Evolutionary conservation across 768 basidiomycete genomes (phyloP), one percentile per base, ranked within the genome.

Genomic region (Lyophyllum shimeji): DNA sequence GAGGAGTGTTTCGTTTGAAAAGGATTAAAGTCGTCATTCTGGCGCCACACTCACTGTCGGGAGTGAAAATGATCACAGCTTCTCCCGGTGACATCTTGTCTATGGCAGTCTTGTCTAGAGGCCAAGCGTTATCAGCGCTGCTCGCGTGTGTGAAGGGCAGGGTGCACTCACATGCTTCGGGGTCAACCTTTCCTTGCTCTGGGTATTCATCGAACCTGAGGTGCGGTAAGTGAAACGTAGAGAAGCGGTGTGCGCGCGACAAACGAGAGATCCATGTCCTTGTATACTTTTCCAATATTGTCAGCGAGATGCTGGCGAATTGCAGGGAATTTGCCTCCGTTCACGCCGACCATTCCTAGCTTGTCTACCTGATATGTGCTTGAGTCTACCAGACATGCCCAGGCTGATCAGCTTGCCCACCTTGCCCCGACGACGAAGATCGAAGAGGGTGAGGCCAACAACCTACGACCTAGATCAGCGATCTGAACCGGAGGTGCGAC

Each of bases 51-150:
- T 66, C 60, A 87, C 90, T 87, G 67, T 95, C 94, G 3, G 94
- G 95, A 2, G 94, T 96, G 71, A 96, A 96, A 59, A 96, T 86
- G 63, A 95, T 88, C 47, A 92, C 86, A n/a, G 93, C 93, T 60
- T 93, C 89, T 21, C 94, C 93, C 8, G 89, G 80, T 11, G 82
- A 80, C 65, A 95, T 75, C 52, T 81, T 77, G 70, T 90, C 83
- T 52, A 96, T 93, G 37, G 93, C 92, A 15, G 69, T 71, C 69
- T 90, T 93, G 74, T 93, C 92, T 93, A 64, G n/a, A 53, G 7
- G n/a, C 23, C 23, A 1, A n/a, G 15, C 51, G 58, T 27, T 37
- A 43, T 29, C 8, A 17, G 56, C 46, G 18, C 25, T 20, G 33
- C 5, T 11, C 17, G 25, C 29, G 11, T 31, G 6, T 12, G 31